Conservation (phyloP, 2,329 filamentous ascomycete species). For the Elsinoe fawcettii region DNA sequence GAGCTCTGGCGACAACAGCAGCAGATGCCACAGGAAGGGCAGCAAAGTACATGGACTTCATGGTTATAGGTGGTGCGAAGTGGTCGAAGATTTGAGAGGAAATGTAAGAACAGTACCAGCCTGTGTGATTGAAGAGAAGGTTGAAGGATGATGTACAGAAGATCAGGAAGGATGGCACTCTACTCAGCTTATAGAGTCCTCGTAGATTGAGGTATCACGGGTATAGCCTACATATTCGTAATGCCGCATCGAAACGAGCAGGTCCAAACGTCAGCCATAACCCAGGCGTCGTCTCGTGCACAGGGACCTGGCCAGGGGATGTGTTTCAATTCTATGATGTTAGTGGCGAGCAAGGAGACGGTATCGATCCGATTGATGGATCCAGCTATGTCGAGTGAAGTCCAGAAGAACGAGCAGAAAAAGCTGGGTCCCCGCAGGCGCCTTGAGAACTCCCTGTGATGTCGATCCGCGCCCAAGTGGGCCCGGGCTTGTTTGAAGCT, state of each 20-base stretch:
- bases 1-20: conserved; percentile 5
- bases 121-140: background rate
- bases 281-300: background rate
- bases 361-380: background rate
- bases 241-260: background rate
- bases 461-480: background rate
- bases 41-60: conserved; percentile 11
- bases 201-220: background rate
- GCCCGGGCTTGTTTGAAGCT: background rate
- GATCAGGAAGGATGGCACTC: no score
- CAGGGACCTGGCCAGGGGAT: background rate
- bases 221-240: background rate
- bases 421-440: background rate
- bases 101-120: background rate
- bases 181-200: no score
- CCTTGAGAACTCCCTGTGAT: background rate
- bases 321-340: background rate
- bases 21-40: conserved; percentile 8
- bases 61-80: background rate
- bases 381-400: background rate
- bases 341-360: background rate
- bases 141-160: no score
- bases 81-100: background rate
- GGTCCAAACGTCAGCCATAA: background rate
- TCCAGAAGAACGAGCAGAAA: background rate